Percentiles rank a stretch among this genome's conserved stretches.
Conservation (phyloP, 2,329 filamentous ascomycete genomes). For the Hyphodiscus sp. region DNA sequence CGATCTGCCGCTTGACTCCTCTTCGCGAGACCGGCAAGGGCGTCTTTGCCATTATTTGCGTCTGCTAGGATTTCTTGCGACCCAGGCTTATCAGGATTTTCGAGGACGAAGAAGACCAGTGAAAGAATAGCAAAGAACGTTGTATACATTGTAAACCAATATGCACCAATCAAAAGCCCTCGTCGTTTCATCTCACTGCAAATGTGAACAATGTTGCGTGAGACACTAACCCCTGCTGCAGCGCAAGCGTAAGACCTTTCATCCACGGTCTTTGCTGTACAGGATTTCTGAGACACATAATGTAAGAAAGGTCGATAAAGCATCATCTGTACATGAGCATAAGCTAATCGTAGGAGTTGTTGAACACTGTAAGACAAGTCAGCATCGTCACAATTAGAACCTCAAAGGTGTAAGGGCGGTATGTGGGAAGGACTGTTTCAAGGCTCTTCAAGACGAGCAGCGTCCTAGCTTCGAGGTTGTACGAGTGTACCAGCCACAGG, state of each 20-base stretch:
- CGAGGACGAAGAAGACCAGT: conserved; percentile 71
- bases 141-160: conserved; percentile 83
- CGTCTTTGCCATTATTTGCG: conserved; percentile 76
- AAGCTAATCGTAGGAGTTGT: conserved; percentile 71
- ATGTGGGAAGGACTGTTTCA: not conserved
- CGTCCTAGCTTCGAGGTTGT: not conserved
- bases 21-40: conserved; percentile 70
- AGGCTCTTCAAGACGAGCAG: not conserved
- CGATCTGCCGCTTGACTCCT: conserved; percentile 85
- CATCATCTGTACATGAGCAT: conserved; percentile 76
- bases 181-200: conserved; percentile 71
- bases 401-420: not conserved
- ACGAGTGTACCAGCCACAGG: not conserved
- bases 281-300: conserved; percentile 64
- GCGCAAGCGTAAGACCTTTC: conserved; percentile 72
- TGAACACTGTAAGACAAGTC: conserved; percentile 43
- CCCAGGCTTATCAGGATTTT: conserved; percentile 69
- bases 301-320: conserved; percentile 79
- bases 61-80: conserved; percentile 78
- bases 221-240: conserved; percentile 53
- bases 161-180: conserved; percentile 69
- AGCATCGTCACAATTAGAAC: not conserved
- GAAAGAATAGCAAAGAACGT: conserved; percentile 78
- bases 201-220: conserved; percentile 71
- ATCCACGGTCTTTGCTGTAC: conserved; percentile 54